A percentile compares a stretch with the other conserved stretches of the same genome.
These are phyloP conservation scores for Paraphaeosphaeria minitans DNA, from an alignment of 2,329 filamentous ascomycete species.

Conservation along the genomic window DNA sequence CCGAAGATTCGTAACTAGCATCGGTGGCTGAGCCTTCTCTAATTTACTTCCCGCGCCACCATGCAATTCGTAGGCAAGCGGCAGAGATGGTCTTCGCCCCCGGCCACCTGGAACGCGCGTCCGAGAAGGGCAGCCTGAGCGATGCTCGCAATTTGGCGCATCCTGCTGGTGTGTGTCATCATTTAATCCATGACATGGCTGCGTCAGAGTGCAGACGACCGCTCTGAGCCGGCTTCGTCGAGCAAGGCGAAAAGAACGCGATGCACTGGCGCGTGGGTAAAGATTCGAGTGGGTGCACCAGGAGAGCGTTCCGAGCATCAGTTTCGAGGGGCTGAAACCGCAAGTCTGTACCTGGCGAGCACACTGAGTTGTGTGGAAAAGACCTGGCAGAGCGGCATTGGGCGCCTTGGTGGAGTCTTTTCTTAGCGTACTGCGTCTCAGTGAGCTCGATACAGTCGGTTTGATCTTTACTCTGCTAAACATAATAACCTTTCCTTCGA, in stretches of 20 bases:
- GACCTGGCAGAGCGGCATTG: too few species aligned
- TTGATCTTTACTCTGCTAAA: too few species aligned
- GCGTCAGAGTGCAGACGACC: background rate
- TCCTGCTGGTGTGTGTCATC: background rate
- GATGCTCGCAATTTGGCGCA: constrained; percentile 9
- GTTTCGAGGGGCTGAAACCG: background rate
- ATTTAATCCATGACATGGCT: constrained; percentile 7
- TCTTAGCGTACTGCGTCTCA: too few species aligned
- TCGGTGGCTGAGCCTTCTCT: constrained; percentile 29
- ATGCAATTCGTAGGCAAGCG: background rate
- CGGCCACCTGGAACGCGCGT: background rate
- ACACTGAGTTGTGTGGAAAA: too few species aligned
- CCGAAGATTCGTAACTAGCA: background rate
- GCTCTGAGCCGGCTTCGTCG: background rate
- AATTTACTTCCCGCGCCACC: constrained; percentile 1
- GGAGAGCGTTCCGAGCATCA: too few species aligned
- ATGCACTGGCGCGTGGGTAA: too few species aligned
- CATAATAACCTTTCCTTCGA: too few species aligned
- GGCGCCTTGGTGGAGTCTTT: too few species aligned
- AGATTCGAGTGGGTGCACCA: background rate
- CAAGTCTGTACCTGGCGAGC: too few species aligned
- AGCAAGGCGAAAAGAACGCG: background rate
- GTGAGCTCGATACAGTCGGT: background rate
- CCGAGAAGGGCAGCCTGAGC: background rate
- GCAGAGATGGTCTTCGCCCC: constrained; percentile 5